Percentiles rank a stretch among this genome's conserved stretches.
These are phyloP conservation scores for Pythium aristosporum DNA, from an alignment of 352 stramenopile genomes.

Conservation along the genomic window DNA sequence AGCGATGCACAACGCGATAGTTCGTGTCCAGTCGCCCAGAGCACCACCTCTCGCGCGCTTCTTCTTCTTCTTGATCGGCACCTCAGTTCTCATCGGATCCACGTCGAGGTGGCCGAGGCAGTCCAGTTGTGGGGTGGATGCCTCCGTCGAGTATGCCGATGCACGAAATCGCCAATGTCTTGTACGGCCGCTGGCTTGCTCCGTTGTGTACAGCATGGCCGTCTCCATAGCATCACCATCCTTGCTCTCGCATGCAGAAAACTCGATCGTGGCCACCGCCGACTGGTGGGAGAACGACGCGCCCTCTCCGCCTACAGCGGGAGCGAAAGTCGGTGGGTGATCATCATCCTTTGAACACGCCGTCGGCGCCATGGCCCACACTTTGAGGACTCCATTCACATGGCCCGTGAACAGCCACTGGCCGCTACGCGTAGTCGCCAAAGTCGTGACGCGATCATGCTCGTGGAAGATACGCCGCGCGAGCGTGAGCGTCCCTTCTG, in stretches of 20 bases:
- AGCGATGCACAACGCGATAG: slow-evolving; percentile 40
- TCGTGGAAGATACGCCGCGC: slow-evolving; percentile 24
- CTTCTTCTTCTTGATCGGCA: neutral
- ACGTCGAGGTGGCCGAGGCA: slow-evolving; percentile 19
- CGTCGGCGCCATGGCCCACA: slow-evolving; percentile 40
- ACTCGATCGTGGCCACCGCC: slow-evolving; percentile 13
- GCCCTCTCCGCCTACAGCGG: neutral
- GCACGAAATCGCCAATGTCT: slow-evolving; percentile 25
- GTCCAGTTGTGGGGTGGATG: slow-evolving; percentile 1
- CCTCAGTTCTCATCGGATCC: neutral
- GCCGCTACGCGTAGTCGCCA: slow-evolving; percentile 37
- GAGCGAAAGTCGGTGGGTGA: slow-evolving; percentile 3
- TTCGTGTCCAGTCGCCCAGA: slow-evolving; percentile 20
- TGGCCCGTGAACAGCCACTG: slow-evolving; percentile 61
- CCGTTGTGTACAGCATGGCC: slow-evolving; percentile 26
- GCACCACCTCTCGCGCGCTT: slow-evolving; percentile 14
- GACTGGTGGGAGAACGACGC: slow-evolving; percentile 14
- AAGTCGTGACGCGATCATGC: slow-evolving; percentile 31
- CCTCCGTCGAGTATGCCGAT: neutral
- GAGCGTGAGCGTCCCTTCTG: slow-evolving; percentile 18
- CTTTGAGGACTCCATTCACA: slow-evolving; percentile 37
- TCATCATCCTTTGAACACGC: neutral
- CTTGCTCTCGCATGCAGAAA: neutral
- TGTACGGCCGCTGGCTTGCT: slow-evolving; percentile 7
- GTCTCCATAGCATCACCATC: neutral